Evolutionary conservation across 1,284 basidiomycete genomes (phyloP).

Genomic region (Rhodotorula sp.): DNA sequence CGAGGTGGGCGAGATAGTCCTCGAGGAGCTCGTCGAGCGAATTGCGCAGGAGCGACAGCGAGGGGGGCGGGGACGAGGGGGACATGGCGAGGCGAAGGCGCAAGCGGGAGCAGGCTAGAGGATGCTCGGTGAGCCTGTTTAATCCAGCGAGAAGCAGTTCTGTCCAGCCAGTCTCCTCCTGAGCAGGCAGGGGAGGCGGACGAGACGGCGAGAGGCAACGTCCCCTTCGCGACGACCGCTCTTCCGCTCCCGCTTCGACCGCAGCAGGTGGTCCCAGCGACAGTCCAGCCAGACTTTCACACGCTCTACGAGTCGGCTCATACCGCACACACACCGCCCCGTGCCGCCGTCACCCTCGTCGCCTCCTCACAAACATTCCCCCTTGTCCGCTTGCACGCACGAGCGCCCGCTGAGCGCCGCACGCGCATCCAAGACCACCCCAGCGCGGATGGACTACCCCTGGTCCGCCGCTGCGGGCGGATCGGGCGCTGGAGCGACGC

Average conservation of each 20-base stretch:
- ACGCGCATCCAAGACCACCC: background rate
- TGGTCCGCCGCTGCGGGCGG: background rate
- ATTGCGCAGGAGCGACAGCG: constrained; percentile 3
- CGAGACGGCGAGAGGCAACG: no score
- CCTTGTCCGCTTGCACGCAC: background rate
- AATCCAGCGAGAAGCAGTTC: no score
- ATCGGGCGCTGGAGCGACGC: background rate
- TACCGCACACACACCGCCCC: no score
- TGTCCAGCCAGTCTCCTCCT: no score
- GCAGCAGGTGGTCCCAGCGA: no score
- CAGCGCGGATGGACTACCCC: background rate
- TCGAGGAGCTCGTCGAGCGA: constrained; percentile 36
- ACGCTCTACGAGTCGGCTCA: no score
- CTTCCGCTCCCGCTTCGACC: background rate
- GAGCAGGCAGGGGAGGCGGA: background rate
- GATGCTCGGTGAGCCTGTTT: no score
- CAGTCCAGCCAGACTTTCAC: no score
- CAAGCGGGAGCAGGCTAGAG: no score
- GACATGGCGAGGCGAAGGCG: background rate
- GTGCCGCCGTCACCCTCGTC: no score
- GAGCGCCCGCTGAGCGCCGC: background rate
- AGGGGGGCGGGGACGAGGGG: background rate
- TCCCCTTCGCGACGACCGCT: background rate
- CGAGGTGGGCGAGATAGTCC: constrained; percentile 36
- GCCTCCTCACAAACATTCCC: background rate